Evolutionary conservation across 192 early-diverging fungal species (phyloP), one percentile per base, ranked within the genome.

Genomic region (Coemansia sp.): DNA sequence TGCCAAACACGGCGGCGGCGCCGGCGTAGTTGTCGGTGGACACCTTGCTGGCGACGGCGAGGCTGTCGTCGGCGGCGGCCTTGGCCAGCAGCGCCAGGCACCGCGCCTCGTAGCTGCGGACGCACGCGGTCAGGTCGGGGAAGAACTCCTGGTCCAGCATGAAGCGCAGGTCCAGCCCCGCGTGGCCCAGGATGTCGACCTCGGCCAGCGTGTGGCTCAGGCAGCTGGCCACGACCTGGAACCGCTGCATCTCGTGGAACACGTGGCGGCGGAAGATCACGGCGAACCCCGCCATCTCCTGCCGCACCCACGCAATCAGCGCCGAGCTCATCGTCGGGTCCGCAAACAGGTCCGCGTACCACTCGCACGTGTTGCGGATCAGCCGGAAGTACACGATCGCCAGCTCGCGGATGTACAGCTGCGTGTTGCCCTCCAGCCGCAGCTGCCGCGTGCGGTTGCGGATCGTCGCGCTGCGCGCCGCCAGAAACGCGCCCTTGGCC

Each of bases 361-460:
- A 99, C 57, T 97, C 92, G 60, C 92, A 95, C 0, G 97, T 98
- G 67, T 95, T 97, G 62, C 89, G 86, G 65, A 98, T 91, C 45
- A 95, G 72, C 9, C 89, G 82, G 66, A 99, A 99, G 27, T 92
- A 88, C 24, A 97, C 86, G 40, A 94, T 77, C 0, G 93, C 89
- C 43, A 95, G 81, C 68, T 94, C 89, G 54, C 85, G 82, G 29
- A 98, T 91, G 62, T 97, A 94, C 35, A 85, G 68, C 14, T 86
- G 70, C 38, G 93, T 91, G 59, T 95, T 92, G 25, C 92, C 95
- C 72, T 97, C 92, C 30, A 95, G 88, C 50, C 85, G 85, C 45
- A 97, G 85, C 66, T 93, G 92, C 29, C 78, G 54, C 44, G 73
- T 70, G 27, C 71, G 66, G 65, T 76, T 88, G 50, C 87, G 84